Percentiles rank a stretch among this genome's conserved stretches.
Evolutionary conservation across 73 alveolate genomes (phyloP).

Genomic region (Paraurostyla sp.): DNA sequence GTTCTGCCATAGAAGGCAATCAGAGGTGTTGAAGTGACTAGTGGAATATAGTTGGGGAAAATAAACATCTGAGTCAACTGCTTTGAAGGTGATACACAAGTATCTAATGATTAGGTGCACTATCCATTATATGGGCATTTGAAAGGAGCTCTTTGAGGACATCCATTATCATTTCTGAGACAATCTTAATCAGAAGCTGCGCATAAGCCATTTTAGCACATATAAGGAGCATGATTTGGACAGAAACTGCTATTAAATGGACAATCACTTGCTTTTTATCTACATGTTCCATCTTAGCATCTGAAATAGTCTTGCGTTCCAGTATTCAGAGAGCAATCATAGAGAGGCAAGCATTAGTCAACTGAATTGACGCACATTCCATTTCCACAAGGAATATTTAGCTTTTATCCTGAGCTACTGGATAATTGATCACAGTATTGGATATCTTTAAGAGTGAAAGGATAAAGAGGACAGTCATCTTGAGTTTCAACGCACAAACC

Average conservation of each 20-base stretch:
- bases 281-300: constrained; percentile 86
- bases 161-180: constrained; percentile 75
- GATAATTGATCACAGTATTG: not conserved
- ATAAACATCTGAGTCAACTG: constrained; percentile 39
- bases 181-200: constrained; percentile 54
- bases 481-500: constrained; percentile 25
- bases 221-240: constrained; percentile 65
- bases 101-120: constrained; percentile 60
- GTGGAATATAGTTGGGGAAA: constrained; percentile 46
- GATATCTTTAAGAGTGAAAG: constrained; percentile 4
- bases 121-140: constrained; percentile 81
- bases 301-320: constrained; percentile 40
- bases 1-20: constrained; percentile 48
- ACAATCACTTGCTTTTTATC: constrained; percentile 59
- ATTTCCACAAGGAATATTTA: constrained; percentile 84
- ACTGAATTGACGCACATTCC: constrained; percentile 75
- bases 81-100: not conserved
- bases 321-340: constrained; percentile 61
- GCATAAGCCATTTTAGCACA: constrained; percentile 86
- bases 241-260: constrained; percentile 74
- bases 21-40: constrained; percentile 12
- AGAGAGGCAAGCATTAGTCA: constrained; percentile 84
- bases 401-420: not conserved
- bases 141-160: constrained; percentile 59
- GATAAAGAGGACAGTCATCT: constrained; percentile 50